Conservation (phyloP, 345 rosid genomes). For the Diplotaxis tenuifolia region DNA sequence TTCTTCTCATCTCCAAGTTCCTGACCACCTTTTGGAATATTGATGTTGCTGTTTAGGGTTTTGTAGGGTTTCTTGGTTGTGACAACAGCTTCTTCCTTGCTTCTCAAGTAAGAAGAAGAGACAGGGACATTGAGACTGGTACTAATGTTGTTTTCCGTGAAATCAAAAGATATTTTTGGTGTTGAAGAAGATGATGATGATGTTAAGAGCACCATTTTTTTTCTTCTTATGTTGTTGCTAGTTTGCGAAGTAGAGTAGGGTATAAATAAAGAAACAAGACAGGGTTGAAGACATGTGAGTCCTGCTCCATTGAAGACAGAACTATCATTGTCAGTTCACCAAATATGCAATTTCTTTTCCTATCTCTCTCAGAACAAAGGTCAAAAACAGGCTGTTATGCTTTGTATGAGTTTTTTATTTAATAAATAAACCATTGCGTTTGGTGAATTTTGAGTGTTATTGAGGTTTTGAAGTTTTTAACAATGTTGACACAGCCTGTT, state of each 20-base stretch:
- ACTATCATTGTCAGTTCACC: too few relatives aligned
- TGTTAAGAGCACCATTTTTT: conserved; percentile 25
- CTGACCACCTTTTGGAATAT: conserved; percentile 12
- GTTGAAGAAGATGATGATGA: conserved; percentile 35
- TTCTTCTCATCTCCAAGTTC: conserved; percentile 13
- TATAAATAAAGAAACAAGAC: conserved; percentile 26
- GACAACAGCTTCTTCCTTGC: conserved; percentile 42
- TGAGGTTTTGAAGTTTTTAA: too few relatives aligned
- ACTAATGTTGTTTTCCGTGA: conserved; percentile 15
- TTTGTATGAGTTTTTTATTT: too few relatives aligned
- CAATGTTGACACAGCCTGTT: too few relatives aligned
- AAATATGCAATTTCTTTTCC: too few relatives aligned
- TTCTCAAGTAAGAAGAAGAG: conserved; percentile 37
- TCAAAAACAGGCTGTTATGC: too few relatives aligned
- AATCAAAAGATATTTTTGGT: conserved; percentile 37
- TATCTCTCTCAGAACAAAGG: too few relatives aligned
- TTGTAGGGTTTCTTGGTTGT: conserved; percentile 35
- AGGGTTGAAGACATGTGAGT: too few relatives aligned
- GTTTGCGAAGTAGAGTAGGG: conserved; percentile 2
- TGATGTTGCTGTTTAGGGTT: conserved; percentile 20
- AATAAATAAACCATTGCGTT: too few relatives aligned
- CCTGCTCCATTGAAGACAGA: too few relatives aligned
- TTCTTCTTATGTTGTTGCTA: neutral
- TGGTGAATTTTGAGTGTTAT: too few relatives aligned
- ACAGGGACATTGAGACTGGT: conserved; percentile 2